Evolutionary conservation across 352 stramenopile genomes (phyloP), one percentile per base, ranked within the genome.

Genomic region (Globisporangium iwayamae): DNA sequence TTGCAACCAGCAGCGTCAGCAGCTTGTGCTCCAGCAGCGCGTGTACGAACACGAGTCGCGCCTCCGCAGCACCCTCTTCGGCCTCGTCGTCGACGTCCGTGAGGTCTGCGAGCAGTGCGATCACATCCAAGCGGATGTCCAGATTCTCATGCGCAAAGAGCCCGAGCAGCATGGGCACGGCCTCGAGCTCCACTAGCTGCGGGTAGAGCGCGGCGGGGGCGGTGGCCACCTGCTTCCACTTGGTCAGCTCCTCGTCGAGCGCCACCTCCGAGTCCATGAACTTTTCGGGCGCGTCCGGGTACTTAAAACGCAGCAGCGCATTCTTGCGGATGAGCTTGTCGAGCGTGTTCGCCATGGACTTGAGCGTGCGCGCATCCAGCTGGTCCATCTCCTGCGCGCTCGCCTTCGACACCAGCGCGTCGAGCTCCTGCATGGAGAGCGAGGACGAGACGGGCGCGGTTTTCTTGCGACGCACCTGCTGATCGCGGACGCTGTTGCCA

Each of bases 201-300:
- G 60, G 47, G 45, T 79, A 78, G 52, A 89, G 83, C 7, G 92
- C 74, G 38, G 87, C 72, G 1, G 89, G 87, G 25, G 74, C 78
- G 3, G 87, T 81, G 3, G 79, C 85, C 10, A 93, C 71, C 41
- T 75, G 69, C 55, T 77, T 83, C 74, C 83, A 86, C 51, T 77
- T 69, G 56, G 67, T 62, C 18, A 92, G 56, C 60, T 91, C 81
- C 20, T 56, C 56, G 64, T 91, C 74, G 25, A 91, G 65, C 11
- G 75, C 77, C 38, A 96, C 61, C 69, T 97, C 89, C 36, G 83
- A 94, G 34, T 94, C 79, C 56, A 96, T 72, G 60, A 97, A 97
- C 59, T 90, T 93, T 30, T 66, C 65, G 1, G 89, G 87, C 18
- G 92, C 77, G 39, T 93, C 78, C 2, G 72, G 68, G 65, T 92